Conservation (phyloP, 805 yeast species). For the Pichia insulana region DNA sequence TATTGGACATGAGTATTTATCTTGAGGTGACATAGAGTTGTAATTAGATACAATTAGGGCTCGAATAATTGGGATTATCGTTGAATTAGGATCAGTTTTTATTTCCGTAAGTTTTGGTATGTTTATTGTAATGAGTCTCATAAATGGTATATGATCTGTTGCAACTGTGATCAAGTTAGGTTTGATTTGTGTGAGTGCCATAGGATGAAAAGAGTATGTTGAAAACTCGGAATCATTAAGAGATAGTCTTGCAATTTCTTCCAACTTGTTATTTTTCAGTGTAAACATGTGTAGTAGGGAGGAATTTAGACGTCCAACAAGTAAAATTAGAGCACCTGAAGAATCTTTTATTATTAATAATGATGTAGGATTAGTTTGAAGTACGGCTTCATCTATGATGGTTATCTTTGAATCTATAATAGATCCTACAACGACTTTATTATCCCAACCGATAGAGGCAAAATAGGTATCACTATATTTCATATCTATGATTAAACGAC, state of each 20-base stretch:
- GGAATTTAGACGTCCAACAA: conserved; percentile 53
- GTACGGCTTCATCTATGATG: conserved; percentile 24
- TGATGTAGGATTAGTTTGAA: conserved; percentile 46
- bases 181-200: conserved; percentile 29
- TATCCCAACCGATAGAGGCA: conserved; percentile 56
- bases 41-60: conserved; percentile 34
- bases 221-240: conserved; percentile 69
- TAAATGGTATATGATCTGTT: conserved; percentile 71
- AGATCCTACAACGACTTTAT: conserved; percentile 30
- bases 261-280: conserved; percentile 15
- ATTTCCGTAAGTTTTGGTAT: conserved; percentile 27
- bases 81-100: conserved; percentile 2
- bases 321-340: conserved; percentile 29
- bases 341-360: conserved; percentile 27
- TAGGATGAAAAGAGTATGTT: conserved; percentile 53
- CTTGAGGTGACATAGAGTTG: conserved; percentile 56
- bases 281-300: conserved; percentile 34
- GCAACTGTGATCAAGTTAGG: conserved; percentile 45
- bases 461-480: conserved; percentile 28
- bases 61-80: conserved; percentile 23
- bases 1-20: conserved; percentile 48
- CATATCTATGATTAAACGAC: conserved; percentile 22
- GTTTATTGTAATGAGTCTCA: conserved; percentile 53
- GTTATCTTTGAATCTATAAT: conserved; percentile 9
- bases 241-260: conserved; percentile 40